Evolutionary conservation across 257 asterid species (phyloP).

Genomic region (Plectranthus barbatus): DNA sequence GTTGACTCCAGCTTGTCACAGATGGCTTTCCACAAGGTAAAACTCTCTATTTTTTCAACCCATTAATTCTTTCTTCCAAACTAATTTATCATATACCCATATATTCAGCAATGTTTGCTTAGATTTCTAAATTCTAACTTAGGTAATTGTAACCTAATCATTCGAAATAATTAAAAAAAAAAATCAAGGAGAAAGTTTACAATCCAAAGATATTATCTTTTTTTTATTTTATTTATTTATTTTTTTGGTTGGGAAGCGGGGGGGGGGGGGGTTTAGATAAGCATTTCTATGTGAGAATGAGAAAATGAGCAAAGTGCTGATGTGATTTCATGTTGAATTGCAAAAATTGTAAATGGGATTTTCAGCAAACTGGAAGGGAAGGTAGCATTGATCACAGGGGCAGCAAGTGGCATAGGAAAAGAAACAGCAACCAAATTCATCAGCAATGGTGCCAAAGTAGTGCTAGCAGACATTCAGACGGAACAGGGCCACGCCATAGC

Average conservation of each 20-base stretch:
- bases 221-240: too few relatives aligned
- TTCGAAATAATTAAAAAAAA: neutral
- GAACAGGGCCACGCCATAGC: neutral
- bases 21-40: neutral
- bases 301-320: too few relatives aligned
- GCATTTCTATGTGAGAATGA: too few relatives aligned
- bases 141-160: too few relatives aligned
- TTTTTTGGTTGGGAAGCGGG: too few relatives aligned
- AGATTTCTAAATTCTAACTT: too few relatives aligned
- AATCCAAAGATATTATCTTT: neutral
- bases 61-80: too few relatives aligned
- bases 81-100: too few relatives aligned
- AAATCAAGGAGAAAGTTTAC: neutral
- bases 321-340: neutral
- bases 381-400: conserved; percentile 79
- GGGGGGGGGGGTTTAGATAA: neutral
- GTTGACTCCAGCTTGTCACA: neutral
- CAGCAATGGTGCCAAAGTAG: conserved; percentile 60
- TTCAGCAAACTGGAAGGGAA: conserved; percentile 68
- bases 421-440: conserved; percentile 71
- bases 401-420: conserved; percentile 77
- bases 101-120: too few relatives aligned
- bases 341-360: neutral
- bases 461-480: neutral
- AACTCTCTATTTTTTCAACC: neutral